phyloP scores from a whole-genome alignment of 2,329 filamentous ascomycete species.

The Chrysoporthe austroafricana region DNA sequence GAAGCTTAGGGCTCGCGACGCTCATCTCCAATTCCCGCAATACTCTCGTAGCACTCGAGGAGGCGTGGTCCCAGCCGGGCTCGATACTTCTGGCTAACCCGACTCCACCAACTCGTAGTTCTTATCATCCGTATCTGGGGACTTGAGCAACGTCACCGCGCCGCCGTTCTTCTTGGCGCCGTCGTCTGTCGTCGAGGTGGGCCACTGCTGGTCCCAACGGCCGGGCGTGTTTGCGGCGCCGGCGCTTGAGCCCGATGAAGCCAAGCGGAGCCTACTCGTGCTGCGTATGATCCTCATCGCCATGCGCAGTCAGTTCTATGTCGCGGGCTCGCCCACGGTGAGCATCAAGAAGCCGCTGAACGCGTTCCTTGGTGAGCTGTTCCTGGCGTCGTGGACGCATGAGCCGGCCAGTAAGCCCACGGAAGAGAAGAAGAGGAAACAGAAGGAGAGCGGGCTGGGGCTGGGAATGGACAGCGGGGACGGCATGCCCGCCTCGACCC shows the following conservation, averaged over 20 bases:
- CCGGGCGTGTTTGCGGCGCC: slow-evolving; percentile 53
- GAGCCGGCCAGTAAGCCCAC: slow-evolving; percentile 25
- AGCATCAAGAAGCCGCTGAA: slow-evolving; percentile 59
- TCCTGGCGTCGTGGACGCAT: slow-evolving; percentile 47
- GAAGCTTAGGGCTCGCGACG: background rate
- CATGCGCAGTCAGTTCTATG: slow-evolving; percentile 52
- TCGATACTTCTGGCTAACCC: background rate
- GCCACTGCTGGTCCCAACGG: slow-evolving; percentile 54
- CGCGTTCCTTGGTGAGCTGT: slow-evolving; percentile 56
- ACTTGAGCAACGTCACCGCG: slow-evolving; percentile 56
- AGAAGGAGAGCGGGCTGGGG: slow-evolving; percentile 6
- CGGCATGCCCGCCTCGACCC: slow-evolving; percentile 36
- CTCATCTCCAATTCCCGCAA: background rate
- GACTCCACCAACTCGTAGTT: slow-evolving; percentile 32
- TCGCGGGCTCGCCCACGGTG: slow-evolving; percentile 48
- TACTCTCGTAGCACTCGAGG: background rate
- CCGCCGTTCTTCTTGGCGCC: slow-evolving; percentile 54
- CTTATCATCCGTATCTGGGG: slow-evolving; percentile 48
- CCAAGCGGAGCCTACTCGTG: slow-evolving; percentile 49
- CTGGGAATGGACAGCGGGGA: slow-evolving; percentile 35
- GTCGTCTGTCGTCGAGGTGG: slow-evolving; percentile 55
- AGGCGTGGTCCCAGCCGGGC: background rate
- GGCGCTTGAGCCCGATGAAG: slow-evolving; percentile 47
- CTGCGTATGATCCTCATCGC: slow-evolving; percentile 52
- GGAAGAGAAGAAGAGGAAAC: background rate